These are phyloP conservation scores for Talaromyces atroroseus DNA, from an alignment of 2,329 filamentous ascomycete genomes.

Conservation along the genomic window DNA sequence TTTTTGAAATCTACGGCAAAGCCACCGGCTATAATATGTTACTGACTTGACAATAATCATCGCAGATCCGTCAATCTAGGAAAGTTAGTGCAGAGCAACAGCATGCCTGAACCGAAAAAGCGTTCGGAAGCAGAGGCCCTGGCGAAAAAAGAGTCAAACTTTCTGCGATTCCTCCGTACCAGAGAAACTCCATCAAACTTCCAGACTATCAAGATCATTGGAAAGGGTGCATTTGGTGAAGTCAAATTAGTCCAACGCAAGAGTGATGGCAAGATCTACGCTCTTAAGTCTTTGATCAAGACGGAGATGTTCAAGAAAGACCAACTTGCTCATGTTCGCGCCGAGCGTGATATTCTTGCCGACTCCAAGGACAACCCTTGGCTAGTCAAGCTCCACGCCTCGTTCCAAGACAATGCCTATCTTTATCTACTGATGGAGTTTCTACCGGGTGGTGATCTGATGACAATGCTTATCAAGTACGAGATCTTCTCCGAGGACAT, in stretches of 20 bases:
- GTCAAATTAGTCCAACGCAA: conserved; percentile 97
- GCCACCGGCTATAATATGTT: neutral
- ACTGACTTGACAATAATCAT: conserved; percentile 5
- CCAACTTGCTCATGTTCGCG: conserved; percentile 92
- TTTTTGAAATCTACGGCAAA: neutral
- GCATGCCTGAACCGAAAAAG: conserved; percentile 68
- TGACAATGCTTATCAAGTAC: conserved; percentile 99
- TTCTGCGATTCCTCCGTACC: conserved; percentile 87
- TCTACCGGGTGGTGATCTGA: conserved; percentile 92
- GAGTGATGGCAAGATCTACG: conserved; percentile 93
- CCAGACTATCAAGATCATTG: conserved; percentile 93
- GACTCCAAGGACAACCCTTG: conserved; percentile 96
- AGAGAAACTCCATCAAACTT: conserved; percentile 94
- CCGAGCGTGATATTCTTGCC: conserved; percentile 93
- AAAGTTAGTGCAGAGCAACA: conserved; percentile 71
- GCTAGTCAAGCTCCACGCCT: conserved; percentile 97
- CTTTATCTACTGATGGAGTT: conserved; percentile 99
- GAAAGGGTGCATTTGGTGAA: conserved; percentile 97
- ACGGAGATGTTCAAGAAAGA: conserved; percentile 99
- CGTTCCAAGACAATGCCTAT: conserved; percentile 94
- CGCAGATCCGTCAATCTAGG: conserved; percentile 85
- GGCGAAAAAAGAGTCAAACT: conserved; percentile 83
- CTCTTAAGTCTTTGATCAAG: conserved; percentile 97
- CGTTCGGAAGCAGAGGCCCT: conserved; percentile 79
- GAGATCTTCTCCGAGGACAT: conserved; percentile 99